phyloP scores from a whole-genome alignment of 768 basidiomycete species.

The Cubamyces lactineus region DNA sequence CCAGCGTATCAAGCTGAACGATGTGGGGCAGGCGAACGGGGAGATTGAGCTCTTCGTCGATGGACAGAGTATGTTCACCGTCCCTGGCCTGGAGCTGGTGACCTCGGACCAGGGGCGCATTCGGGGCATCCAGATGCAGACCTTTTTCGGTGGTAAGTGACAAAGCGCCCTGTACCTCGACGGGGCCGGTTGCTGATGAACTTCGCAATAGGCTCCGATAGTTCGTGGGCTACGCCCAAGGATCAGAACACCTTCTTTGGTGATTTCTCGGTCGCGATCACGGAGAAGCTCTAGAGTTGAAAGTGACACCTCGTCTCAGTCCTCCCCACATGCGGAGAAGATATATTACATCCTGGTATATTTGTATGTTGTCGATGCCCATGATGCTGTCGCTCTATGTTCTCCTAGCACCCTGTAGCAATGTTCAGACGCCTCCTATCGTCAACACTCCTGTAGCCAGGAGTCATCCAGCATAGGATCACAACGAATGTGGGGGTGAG shows the following conservation, averaged over 20 bases:
- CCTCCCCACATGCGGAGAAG: not conserved
- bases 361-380: not conserved
- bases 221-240: conserved; percentile 59
- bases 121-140: conserved; percentile 74
- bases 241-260: conserved; percentile 66
- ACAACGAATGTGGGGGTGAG: no score
- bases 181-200: no score
- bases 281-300: conserved; percentile 41
- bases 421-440: no score
- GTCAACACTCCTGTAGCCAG: no score
- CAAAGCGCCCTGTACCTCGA: not conserved
- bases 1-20: conserved; percentile 75
- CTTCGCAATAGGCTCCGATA: conserved; percentile 41
- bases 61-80: conserved; percentile 64
- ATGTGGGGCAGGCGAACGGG: conserved; percentile 67
- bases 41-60: conserved; percentile 68
- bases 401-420: no score
- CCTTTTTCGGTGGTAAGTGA: conserved; percentile 70
- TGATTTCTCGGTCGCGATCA: conserved; percentile 68
- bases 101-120: conserved; percentile 52
- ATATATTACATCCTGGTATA: no score
- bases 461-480: no score
- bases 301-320: not conserved
- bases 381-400: no score
- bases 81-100: conserved; percentile 56